A percentile compares a stretch with the other conserved stretches of the same genome.
These are phyloP conservation scores for Cyclocybe cylindracea DNA, from an alignment of 768 basidiomycete genomes.

Conservation along the genomic window DNA sequence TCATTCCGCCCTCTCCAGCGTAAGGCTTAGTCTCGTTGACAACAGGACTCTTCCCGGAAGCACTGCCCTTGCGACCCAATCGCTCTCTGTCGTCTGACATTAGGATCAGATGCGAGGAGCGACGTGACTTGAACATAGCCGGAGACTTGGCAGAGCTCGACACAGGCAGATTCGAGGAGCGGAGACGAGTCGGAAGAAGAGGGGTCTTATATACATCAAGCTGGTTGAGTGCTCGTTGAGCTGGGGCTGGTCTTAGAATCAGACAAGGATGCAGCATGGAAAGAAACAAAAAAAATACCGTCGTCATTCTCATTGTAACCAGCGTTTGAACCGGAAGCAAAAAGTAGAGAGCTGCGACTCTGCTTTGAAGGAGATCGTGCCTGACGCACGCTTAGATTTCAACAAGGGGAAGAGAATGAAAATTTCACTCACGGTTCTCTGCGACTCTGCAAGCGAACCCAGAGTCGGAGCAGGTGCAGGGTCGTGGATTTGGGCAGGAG, in stretches of 20 bases:
- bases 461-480: slow-evolving; percentile 45
- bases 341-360: slow-evolving; percentile 54
- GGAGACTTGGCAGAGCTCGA: slow-evolving; percentile 40
- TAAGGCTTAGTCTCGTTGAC: slow-evolving; percentile 72
- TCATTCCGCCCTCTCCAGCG: slow-evolving; percentile 77
- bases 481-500: slow-evolving; percentile 41
- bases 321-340: slow-evolving; percentile 37
- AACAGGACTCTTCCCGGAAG: slow-evolving; percentile 38
- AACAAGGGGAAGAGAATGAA: slow-evolving; percentile 3
- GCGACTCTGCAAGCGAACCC: slow-evolving; percentile 58
- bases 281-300: slow-evolving; percentile 23
- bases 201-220: slow-evolving; percentile 81
- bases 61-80: slow-evolving; percentile 40
- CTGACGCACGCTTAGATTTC: slow-evolving; percentile 27
- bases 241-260: slow-evolving; percentile 40
- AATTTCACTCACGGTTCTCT: slow-evolving; percentile 48
- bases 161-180: slow-evolving; percentile 34
- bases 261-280: slow-evolving; percentile 1
- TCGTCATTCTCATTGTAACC: slow-evolving; percentile 23
- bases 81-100: slow-evolving; percentile 67
- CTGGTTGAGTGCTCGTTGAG: slow-evolving; percentile 70
- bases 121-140: slow-evolving; percentile 63
- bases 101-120: slow-evolving; percentile 43
- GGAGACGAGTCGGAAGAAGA: slow-evolving; percentile 63
- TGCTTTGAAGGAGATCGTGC: slow-evolving; percentile 52